Base-by-base conservation (phyloP, 768 basidiomycete species). In the Coprinopsis cinerea region DNA sequence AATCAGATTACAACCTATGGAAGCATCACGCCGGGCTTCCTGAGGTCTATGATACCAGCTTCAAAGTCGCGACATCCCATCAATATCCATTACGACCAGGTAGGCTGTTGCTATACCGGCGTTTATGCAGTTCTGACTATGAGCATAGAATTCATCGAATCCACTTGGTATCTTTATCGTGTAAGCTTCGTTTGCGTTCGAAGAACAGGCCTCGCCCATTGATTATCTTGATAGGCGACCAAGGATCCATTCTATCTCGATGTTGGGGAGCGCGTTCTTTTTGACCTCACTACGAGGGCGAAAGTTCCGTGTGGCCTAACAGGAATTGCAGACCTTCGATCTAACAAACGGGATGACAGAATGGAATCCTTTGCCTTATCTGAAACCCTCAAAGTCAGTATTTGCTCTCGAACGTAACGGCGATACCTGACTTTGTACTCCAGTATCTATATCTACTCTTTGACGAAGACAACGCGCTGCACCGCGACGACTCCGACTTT, bases 281-380 rank as follows among this genome's bases (percentile, higher is more conserved):
- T 71, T 48, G 95, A 98, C 62, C 64, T 98, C 24, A 76, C 69
- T 18, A 69, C 74, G 9, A 78, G 92, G 41, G 74, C 90, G 15
- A 88, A 83, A 65, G 91, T 93, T 3, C 75, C 79, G 10, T 98
- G 95, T 62, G 95, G 95, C 1, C 72, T 98, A 39, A 77, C 87
- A 4, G 84, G 89, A 6, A 82, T 98, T 49, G 72, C 76, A 55
- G 88, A 96, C 65, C 75, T 97, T 2, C 74, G 84, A 35, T 82
- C 74, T 25, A 88, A 90, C 56, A 73, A 81, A 57, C 80, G 79
- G 15, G 92, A 94, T 55, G 92, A 98, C 59, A 79, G 95, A 52
- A 98, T 98, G 96, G 96, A 98, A 65, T 92, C 88, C 3, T 99
- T 98, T 64, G 82, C 82, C n/a, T 73, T 97, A 26, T 92, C 90